Conservation (phyloP, 2,329 filamentous ascomycete genomes). For the Diaporthe ilicicola region DNA sequence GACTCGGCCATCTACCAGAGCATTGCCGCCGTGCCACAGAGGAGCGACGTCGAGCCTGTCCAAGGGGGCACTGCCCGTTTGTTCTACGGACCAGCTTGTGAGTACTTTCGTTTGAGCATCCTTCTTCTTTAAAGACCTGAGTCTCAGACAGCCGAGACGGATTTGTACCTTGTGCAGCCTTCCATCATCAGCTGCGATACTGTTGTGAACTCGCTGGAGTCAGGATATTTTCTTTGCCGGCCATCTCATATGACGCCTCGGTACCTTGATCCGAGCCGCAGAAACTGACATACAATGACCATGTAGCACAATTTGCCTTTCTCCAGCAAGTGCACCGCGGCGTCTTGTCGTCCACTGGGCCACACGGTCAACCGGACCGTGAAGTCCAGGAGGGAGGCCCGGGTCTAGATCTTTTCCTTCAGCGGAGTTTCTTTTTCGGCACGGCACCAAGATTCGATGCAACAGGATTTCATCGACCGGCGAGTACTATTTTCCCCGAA, state of each 20-base stretch:
- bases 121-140: no score
- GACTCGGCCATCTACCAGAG: slow-evolving; percentile 32
- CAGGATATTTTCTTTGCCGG: neutral
- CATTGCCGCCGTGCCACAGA: slow-evolving; percentile 30
- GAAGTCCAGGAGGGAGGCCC: slow-evolving; percentile 39
- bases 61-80: slow-evolving; percentile 28
- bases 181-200: neutral
- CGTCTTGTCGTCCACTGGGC: slow-evolving; percentile 35
- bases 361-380: slow-evolving; percentile 31
- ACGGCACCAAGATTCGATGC: slow-evolving; percentile 37
- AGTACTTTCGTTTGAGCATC: neutral
- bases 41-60: slow-evolving; percentile 18
- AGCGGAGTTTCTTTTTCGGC: slow-evolving; percentile 43
- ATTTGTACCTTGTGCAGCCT: neutral
- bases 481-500: slow-evolving; percentile 13
- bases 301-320: slow-evolving; percentile 39
- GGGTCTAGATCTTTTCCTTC: slow-evolving; percentile 42
- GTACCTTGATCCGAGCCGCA: no score
- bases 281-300: neutral
- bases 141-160: neutral
- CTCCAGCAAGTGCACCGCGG: slow-evolving; percentile 42
- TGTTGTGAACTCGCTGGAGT: neutral
- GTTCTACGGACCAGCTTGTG: slow-evolving; percentile 31
- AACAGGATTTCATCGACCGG: slow-evolving; percentile 21
- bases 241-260: neutral